Evolutionary conservation across 371 early-diverging fungal species (phyloP).

Genomic region (Quaeritorhiza haematococci): DNA sequence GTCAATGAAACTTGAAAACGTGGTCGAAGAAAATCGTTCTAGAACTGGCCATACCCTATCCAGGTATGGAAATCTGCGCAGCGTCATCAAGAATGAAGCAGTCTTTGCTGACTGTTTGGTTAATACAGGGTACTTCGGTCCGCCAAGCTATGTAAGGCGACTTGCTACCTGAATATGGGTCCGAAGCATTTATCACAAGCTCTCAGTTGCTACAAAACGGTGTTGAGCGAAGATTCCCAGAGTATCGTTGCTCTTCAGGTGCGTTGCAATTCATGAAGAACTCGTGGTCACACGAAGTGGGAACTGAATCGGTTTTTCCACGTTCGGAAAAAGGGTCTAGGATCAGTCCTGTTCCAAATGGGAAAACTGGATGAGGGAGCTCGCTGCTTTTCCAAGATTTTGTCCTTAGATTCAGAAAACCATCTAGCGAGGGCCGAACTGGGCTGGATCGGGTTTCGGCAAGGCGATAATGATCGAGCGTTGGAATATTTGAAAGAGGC

Average conservation of each 20-base stretch:
- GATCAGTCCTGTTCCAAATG: constrained; percentile 24
- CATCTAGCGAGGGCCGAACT: constrained; percentile 38
- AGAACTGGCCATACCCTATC: too few relatives aligned
- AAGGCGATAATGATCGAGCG: constrained; percentile 51
- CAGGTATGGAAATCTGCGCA: neutral
- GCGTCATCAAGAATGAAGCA: constrained; percentile 4
- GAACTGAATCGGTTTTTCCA: too few relatives aligned
- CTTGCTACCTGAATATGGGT: constrained; percentile 17
- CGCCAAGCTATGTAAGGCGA: constrained; percentile 59
- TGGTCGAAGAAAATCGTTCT: too few relatives aligned
- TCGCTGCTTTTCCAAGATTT: constrained; percentile 45
- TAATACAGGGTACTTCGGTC: constrained; percentile 44
- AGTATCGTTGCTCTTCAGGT: constrained; percentile 51
- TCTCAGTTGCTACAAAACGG: constrained; percentile 37
- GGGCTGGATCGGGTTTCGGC: constrained; percentile 57
- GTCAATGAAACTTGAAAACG: constrained; percentile 1
- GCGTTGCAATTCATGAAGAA: too few relatives aligned
- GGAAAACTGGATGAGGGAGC: constrained; percentile 51
- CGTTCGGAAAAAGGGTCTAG: constrained; percentile 36
- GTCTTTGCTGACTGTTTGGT: too few relatives aligned
- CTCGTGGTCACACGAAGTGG: too few relatives aligned
- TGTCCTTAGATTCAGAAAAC: constrained; percentile 40
- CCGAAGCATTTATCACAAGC: constrained; percentile 15
- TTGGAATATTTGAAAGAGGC: constrained; percentile 50
- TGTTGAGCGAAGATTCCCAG: constrained; percentile 43